These are phyloP conservation scores for Colletotrichum kahawae DNA, from an alignment of 2,329 filamentous ascomycete genomes.

Conservation along the genomic window DNA sequence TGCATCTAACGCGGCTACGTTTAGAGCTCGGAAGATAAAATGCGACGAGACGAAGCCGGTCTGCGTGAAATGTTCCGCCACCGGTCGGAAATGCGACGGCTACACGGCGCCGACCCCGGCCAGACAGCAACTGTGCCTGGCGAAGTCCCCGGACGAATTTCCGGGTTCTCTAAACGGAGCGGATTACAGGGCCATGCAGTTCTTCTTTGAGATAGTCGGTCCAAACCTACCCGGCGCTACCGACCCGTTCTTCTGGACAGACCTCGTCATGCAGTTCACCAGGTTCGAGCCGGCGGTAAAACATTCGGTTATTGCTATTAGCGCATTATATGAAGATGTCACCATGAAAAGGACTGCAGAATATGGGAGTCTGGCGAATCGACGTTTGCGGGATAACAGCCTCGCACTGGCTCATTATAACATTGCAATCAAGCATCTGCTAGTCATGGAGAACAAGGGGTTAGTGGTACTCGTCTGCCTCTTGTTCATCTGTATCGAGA, in stretches of 20 bases:
- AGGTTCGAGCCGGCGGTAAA: slow-evolving; percentile 49
- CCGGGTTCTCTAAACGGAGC: background rate
- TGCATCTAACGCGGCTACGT: background rate
- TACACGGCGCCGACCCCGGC: slow-evolving; percentile 39
- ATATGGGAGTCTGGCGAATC: background rate
- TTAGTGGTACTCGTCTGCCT: slow-evolving; percentile 50
- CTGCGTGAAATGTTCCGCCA: slow-evolving; percentile 58
- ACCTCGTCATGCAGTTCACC: slow-evolving; percentile 50
- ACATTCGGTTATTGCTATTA: slow-evolving; percentile 55
- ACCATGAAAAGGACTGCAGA: too few species aligned
- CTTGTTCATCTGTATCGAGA: slow-evolving; percentile 59
- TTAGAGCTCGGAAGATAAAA: slow-evolving; percentile 59
- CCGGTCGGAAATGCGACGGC: slow-evolving; percentile 62
- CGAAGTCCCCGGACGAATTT: background rate
- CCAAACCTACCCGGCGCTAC: slow-evolving; percentile 12
- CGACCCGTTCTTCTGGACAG: slow-evolving; percentile 44
- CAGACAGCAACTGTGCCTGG: background rate
- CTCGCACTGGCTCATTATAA: slow-evolving; percentile 31
- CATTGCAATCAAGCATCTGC: slow-evolving; percentile 27
- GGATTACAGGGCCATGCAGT: slow-evolving; percentile 16
- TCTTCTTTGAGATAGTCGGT: slow-evolving; percentile 11
- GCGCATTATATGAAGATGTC: slow-evolving; percentile 46
- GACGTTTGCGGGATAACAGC: background rate
- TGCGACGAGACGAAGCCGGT: slow-evolving; percentile 60
- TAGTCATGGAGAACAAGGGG: slow-evolving; percentile 27